Evolutionary conservation across 441 rosid genomes (phyloP), one percentile per base, ranked within the genome.

Genomic region (Gossypium davidsonii): DNA sequence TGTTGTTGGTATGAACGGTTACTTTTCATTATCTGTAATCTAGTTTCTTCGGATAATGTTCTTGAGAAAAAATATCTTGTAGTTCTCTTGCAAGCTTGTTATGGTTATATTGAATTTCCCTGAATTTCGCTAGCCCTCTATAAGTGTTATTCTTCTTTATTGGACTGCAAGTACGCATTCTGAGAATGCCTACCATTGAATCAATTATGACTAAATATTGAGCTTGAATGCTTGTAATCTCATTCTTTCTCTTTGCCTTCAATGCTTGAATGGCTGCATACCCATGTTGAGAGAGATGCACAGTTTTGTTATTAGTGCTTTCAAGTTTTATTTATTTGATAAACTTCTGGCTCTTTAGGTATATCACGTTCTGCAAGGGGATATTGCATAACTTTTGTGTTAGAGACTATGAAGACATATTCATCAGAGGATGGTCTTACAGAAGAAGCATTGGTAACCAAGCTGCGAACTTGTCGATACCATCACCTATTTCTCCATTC

Each of bases 391-490:
- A 78, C 84, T 74, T 85, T 89, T 59, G 82, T 89, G 74, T 82
- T 93, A n/a, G 99, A 96, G 84, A 91, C 98, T 64, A 91, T 93
- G 99, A 93, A 91, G 89, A 89, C 98, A 56, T 96, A 90, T 84
- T 85, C 92, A 23, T 83, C 76, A 74, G 97, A 93, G 84, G 98
- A 96, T 82, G 87, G 98, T 75, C 86, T 96, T 75, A 91, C 98
- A 51, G 99, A 96, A 85, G 99, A 93, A 81, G 97, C 99, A 12
- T 75, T 96, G 77, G 97, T 96, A 75, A 88, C 92, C 17, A 96
- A 96, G 85, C 92, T 96, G 75, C 94, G 97, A 37, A 91, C 97
- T 17, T 88, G 88, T 78, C 93, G 77, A 8, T 89, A 85, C 72
- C 99, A 96, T 84, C 91, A 96, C 84, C 85, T 96, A 37, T 96